These are phyloP conservation scores for Lactarius hengduanensis DNA, from an alignment of 768 basidiomycete species.

Conservation along the genomic window DNA sequence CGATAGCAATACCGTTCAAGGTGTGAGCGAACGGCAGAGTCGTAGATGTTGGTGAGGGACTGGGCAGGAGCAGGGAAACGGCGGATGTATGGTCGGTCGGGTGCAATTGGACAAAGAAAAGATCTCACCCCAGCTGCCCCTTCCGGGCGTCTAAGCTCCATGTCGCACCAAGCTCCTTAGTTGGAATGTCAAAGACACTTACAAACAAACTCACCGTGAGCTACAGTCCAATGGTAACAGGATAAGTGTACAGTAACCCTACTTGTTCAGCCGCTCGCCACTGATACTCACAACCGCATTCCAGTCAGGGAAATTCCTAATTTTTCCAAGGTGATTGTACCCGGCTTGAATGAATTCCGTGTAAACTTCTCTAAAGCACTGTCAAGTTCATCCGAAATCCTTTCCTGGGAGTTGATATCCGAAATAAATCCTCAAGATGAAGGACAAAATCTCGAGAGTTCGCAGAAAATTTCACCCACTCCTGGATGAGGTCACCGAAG, in stretches of 20 bases:
- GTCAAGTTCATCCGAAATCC: neutral
- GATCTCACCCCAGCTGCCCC: constrained; percentile 96
- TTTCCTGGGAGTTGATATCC: neutral
- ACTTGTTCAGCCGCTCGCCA: neutral
- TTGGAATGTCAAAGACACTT: constrained; percentile 96
- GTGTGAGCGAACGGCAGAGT: constrained; percentile 80
- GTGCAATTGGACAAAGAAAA: constrained; percentile 97
- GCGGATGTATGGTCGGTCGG: constrained; percentile 89
- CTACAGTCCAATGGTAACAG: too few species aligned
- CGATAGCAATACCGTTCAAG: constrained; percentile 93
- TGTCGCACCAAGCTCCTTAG: constrained; percentile 92
- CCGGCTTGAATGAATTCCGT: neutral
- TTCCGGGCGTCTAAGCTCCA: constrained; percentile 99
- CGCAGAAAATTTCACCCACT: neutral
- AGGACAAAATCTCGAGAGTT: too few species aligned
- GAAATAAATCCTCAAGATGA: too few species aligned
- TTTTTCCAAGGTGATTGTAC: neutral
- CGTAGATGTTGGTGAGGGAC: too few species aligned
- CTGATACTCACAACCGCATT: neutral
- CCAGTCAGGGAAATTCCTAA: neutral
- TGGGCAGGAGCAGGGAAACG: constrained; percentile 41
- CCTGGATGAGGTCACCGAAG: neutral
- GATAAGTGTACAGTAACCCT: neutral
- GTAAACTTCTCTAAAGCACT: neutral
- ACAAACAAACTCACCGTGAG: neutral